These are phyloP conservation scores for Pythium aquatile DNA, from an alignment of 352 stramenopile genomes.

Conservation along the genomic window DNA sequence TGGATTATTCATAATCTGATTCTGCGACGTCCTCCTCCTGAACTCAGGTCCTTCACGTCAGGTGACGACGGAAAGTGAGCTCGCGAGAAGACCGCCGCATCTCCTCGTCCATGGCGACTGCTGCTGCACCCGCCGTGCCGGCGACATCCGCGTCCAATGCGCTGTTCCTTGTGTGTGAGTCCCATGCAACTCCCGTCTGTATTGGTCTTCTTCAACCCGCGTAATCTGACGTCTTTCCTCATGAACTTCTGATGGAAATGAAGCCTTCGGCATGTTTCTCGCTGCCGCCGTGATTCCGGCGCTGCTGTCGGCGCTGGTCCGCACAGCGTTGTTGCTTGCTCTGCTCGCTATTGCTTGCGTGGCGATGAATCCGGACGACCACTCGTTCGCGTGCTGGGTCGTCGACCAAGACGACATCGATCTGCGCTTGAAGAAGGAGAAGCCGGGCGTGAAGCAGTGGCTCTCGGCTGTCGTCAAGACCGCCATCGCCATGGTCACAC, in stretches of 20 bases:
- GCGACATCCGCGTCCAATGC: constrained; percentile 52
- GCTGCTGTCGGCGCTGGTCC: constrained; percentile 45
- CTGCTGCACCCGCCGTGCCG: constrained; percentile 13
- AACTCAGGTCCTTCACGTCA: constrained; percentile 3
- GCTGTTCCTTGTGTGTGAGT: constrained; percentile 70
- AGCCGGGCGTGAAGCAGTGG: constrained; percentile 53
- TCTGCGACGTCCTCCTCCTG: background rate
- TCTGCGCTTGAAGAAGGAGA: constrained; percentile 27
- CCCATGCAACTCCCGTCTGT: background rate
- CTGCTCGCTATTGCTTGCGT: constrained; percentile 31
- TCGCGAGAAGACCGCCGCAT: background rate
- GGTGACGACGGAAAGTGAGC: background rate
- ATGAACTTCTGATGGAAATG: background rate
- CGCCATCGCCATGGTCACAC: constrained; percentile 57
- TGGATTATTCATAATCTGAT: background rate
- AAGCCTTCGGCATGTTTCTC: constrained; percentile 74
- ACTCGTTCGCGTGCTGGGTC: constrained; percentile 70
- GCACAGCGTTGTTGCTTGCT: constrained; percentile 34
- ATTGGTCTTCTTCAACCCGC: background rate
- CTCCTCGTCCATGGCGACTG: constrained; percentile 12
- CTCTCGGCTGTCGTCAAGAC: constrained; percentile 71
- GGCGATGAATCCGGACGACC: constrained; percentile 64
- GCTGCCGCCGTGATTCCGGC: constrained; percentile 57
- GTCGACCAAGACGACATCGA: constrained; percentile 59
- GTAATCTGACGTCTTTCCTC: background rate